Base-by-base conservation (phyloP, 1,284 basidiomycete genomes). In the Sphaerobolus stellatus region DNA sequence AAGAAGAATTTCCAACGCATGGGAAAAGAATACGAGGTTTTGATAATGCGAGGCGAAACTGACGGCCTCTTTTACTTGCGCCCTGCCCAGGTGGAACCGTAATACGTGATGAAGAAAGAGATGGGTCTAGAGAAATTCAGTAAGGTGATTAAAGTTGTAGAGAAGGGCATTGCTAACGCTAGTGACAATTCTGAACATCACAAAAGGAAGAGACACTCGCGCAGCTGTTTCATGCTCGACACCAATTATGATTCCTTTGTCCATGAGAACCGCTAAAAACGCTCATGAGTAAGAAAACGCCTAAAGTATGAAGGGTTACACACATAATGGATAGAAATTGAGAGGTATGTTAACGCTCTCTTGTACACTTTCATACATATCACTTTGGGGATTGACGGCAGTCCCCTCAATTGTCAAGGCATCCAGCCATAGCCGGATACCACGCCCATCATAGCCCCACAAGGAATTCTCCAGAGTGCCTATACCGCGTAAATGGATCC, bases 211-310 rank as follows among this genome's bases (percentile, higher is more conserved):
- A 52, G 88, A 90, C 18, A 81, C 75, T 36, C 92, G 82, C 22
- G 88, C 77, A 2, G 85, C 88, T 2, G 85, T 82, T 68, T 97
- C 94, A 53, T 95, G 85, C 63, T 98, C 94, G 34, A 92, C 92
- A 7, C 96, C 97, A 54, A 99, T 94, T 59, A 99, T 92, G 62
- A 99, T 97, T 1, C 95, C 97, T 68, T 98, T 98, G 68, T 98
- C 94, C 90, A 99, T 96, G 20, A 99, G 79, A 5, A 97, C 93
- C 57, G 94, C 94, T 96, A 60, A 13, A 41, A 43, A 30, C 45
- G 7, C 14, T 13, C 18, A n/a, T 50, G 52, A 27, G 40, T 30
- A 29, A 40, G 16, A 16, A 14, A 27, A 4, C 36, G 31, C 25
- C n/a, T 38, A 56, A n/a, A 40, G 34, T 8, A 44, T 52, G 47